Evolutionary conservation across 2,329 filamentous ascomycete species (phyloP).

Genomic region (Paecilomyces sp.): DNA sequence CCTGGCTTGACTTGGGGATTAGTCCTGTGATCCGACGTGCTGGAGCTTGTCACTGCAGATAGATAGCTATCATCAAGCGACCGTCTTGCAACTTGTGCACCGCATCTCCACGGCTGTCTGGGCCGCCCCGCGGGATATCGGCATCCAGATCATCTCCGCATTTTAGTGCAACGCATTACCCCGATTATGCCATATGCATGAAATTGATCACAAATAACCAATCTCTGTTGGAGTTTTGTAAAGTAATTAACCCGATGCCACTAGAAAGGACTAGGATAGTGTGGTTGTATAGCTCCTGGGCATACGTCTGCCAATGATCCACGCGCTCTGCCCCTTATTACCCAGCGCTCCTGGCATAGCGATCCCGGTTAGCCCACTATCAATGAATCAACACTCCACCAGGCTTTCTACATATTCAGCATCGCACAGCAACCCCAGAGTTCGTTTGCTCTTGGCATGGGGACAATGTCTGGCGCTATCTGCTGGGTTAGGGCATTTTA

Average conservation of each 20-base stretch:
- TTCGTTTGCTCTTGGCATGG: too few species aligned
- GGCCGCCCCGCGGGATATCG: background rate
- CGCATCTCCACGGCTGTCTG: background rate
- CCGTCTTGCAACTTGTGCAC: background rate
- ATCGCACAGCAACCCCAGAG: too few species aligned
- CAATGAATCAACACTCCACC: too few species aligned
- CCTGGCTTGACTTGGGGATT: background rate
- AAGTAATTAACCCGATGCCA: background rate
- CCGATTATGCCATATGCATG: background rate
- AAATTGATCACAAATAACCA: background rate
- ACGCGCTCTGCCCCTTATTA: background rate
- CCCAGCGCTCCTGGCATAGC: too few species aligned
- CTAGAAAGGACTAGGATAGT: background rate
- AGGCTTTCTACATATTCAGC: too few species aligned
- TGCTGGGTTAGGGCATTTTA: too few species aligned
- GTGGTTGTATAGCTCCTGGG: background rate
- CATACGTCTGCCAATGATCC: background rate
- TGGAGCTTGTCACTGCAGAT: background rate
- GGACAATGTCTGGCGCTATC: too few species aligned
- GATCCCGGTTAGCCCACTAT: too few species aligned
- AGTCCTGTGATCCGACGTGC: background rate
- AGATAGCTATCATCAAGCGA: background rate
- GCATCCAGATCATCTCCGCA: background rate
- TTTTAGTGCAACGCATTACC: background rate
- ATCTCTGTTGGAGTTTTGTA: background rate